Conservation (phyloP, 2,329 filamentous ascomycete genomes). For the Nemania serpens region DNA sequence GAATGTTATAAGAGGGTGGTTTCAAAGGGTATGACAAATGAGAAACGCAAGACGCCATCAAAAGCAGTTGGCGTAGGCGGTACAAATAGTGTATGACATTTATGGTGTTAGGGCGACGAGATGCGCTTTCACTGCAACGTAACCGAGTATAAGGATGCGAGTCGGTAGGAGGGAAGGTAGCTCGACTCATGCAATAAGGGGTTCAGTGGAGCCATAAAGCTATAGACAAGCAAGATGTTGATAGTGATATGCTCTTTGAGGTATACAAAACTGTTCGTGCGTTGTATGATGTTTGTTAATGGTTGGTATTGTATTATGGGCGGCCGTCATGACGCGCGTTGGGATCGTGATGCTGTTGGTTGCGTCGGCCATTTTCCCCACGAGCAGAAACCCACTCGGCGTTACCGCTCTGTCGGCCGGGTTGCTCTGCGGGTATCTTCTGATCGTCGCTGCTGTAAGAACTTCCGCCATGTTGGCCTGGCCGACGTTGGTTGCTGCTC, state of each 20-base stretch:
- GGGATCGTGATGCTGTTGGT: conserved; percentile 48
- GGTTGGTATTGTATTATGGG: conserved; percentile 3
- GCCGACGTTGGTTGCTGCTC: conserved; percentile 24
- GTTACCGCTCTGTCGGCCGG: conserved; percentile 55
- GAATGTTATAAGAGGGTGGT: conserved; percentile 15
- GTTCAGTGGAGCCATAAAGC: neutral
- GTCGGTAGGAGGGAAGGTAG: neutral
- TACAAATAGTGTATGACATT: conserved; percentile 10
- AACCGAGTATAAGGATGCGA: conserved; percentile 8
- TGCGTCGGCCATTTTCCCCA: conserved; percentile 48
- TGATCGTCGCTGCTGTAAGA: conserved; percentile 53
- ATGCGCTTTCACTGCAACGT: conserved; percentile 17
- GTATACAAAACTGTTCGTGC: neutral
- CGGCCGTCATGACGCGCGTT: conserved; percentile 47
- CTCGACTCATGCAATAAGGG: neutral
- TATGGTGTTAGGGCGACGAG: neutral
- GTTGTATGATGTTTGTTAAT: neutral
- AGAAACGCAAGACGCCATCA: conserved; percentile 28
- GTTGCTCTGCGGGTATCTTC: conserved; percentile 65
- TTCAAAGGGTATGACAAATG: conserved; percentile 31
- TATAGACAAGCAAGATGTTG: no score
- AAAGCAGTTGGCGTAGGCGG: conserved; percentile 22
- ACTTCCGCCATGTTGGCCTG: conserved; percentile 11
- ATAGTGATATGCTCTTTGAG: neutral
- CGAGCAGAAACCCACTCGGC: conserved; percentile 56